Evolutionary conservation across 805 yeast species (phyloP).

Genomic region (Yamadazyma ubonensis): DNA sequence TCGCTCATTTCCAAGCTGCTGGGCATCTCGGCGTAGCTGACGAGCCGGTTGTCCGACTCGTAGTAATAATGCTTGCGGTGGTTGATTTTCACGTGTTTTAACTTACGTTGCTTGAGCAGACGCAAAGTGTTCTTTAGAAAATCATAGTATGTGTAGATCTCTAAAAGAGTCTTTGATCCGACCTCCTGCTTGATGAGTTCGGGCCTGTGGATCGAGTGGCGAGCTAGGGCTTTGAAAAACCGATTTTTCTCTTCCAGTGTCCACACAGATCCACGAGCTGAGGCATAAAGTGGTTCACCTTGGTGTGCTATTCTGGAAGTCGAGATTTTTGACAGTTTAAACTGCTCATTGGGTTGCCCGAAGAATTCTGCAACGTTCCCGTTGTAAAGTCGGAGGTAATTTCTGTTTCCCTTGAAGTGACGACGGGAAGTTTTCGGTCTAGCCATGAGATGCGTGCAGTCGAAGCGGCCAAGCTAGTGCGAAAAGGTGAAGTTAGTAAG

Average conservation of each 20-base stretch:
- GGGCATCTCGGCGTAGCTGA: slow-evolving; percentile 48
- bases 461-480: too few relatives aligned
- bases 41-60: slow-evolving; percentile 17
- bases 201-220: slow-evolving; percentile 48
- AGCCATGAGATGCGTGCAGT: not conserved
- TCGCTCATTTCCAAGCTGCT: slow-evolving; percentile 52
- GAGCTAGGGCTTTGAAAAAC: slow-evolving; percentile 50
- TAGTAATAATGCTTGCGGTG: slow-evolving; percentile 2
- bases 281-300: not conserved
- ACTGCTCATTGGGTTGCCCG: slow-evolving; percentile 2
- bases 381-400: slow-evolving; percentile 29
- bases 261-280: slow-evolving; percentile 42
- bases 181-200: slow-evolving; percentile 40
- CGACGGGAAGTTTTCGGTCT: too few relatives aligned
- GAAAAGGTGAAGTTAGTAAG: too few relatives aligned
- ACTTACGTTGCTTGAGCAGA: slow-evolving; percentile 1
- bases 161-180: slow-evolving; percentile 37
- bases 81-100: not conserved
- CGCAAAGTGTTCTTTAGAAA: slow-evolving; percentile 30
- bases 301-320: not conserved
- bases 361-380: slow-evolving; percentile 26
- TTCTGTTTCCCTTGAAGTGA: slow-evolving; percentile 26
- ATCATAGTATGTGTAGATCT: slow-evolving; percentile 47
- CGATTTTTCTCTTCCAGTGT: slow-evolving; percentile 45
- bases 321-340: slow-evolving; percentile 4